Evolutionary conservation across 148 eudicot genomes (phyloP), one percentile per base, ranked within the genome.

Genomic region (Dysphania ambrosioides): DNA sequence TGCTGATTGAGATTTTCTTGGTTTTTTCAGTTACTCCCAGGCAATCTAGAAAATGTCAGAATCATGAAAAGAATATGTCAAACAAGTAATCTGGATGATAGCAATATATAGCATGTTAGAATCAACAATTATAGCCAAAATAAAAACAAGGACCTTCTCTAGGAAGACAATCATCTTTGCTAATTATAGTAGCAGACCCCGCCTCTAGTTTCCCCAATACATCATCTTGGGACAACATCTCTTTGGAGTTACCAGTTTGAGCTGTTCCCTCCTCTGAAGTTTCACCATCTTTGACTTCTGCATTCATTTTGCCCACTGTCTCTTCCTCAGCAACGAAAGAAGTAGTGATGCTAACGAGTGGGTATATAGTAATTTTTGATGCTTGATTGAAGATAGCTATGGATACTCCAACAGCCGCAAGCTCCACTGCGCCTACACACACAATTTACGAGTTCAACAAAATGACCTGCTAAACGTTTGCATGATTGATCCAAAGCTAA

Each of bases 321-420:
- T 89, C 91, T 83, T 95, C 96, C 82, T 95, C 92, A 30, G 96
- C 98, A 66, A 95, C 97, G 74, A 89, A 95, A 24, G 99, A 92
- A 76, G 99, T 92, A 16, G 99, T 95, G 66, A 95, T 89, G 74
- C 93, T 95, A 21, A 92, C 97, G 27, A 95, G 88, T 11, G 97
- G 99, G 72, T 89, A 92, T 57, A 95, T 92, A 1, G 97, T 84
- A 19, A 95, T 83, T 60, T 89, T 95, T 1, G 98, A 90, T 11
- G 89, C 96, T 86, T 95, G 98, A 73, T 95, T 95, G 82, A 95
- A 92, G 38, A 95, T 83, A 8, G 98, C 98, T 76, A 95, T 95
- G 24, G 98, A 79, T 58, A 90, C 97, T 70, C 97, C 96, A 21
- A 95, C 99, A 6, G 96, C 99, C 32, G 97, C 97, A 19, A 94